Evolutionary conservation across 179 eudicot genomes (phyloP).

Genomic region (Vitellaria paradoxa): DNA sequence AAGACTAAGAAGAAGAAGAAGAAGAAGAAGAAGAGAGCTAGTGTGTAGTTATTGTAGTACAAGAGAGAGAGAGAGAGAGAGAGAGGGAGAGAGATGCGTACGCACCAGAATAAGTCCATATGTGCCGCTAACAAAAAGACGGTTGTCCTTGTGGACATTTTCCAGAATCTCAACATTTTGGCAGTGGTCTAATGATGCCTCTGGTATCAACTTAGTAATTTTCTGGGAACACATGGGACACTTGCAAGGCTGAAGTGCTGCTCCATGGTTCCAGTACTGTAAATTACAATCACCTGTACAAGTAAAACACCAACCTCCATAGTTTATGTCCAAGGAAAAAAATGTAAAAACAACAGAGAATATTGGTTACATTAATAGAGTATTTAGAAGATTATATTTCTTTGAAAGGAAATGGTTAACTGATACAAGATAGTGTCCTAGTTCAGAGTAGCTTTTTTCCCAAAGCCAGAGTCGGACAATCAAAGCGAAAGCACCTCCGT

Average conservation of each 20-base stretch:
- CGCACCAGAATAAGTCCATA: constrained; percentile 49
- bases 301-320: constrained; percentile 2
- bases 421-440: neutral
- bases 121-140: constrained; percentile 51
- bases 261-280: constrained; percentile 57
- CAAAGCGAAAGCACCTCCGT: no score
- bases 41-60: neutral
- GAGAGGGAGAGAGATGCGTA: neutral
- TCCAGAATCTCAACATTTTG: constrained; percentile 33
- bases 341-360: neutral
- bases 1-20: neutral
- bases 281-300: constrained; percentile 58
- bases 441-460: neutral
- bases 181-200: constrained; percentile 25
- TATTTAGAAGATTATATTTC: neutral
- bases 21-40: neutral
- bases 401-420: neutral
- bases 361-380: neutral
- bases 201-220: constrained; percentile 50
- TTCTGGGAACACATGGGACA: constrained; percentile 61
- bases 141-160: constrained; percentile 42
- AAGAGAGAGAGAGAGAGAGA: no score
- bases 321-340: constrained; percentile 1
- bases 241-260: constrained; percentile 60
- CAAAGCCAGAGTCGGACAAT: neutral